Percentiles rank a stretch among this genome's conserved stretches.
Conservation (phyloP, 495 filamentous ascomycete genomes). For the Podospora bellae-mahoneyi region DNA sequence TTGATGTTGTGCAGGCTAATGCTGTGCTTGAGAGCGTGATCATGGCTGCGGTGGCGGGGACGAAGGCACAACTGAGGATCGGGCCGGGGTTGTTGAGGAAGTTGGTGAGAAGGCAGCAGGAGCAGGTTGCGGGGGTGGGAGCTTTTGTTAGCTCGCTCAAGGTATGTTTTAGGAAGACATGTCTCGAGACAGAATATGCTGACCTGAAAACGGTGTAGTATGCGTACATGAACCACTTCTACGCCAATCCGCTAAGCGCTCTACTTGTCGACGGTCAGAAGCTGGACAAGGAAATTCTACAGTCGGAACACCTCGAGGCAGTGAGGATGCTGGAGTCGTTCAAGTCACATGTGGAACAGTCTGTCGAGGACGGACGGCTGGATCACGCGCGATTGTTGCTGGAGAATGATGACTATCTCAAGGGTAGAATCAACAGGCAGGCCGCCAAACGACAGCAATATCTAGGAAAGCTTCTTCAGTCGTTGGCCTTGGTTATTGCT, state of each 20-base stretch:
- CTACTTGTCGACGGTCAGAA: slow-evolving; percentile 48
- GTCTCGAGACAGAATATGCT: neutral
- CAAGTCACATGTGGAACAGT: slow-evolving; percentile 46
- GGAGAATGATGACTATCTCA: slow-evolving; percentile 40
- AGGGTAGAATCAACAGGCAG: slow-evolving; percentile 25
- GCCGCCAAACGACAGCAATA: slow-evolving; percentile 23
- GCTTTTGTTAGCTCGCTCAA: slow-evolving; percentile 71
- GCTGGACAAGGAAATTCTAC: slow-evolving; percentile 36
- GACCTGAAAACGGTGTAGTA: slow-evolving; percentile 52
- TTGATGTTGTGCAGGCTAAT: slow-evolving; percentile 75
- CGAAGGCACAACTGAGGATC: slow-evolving; percentile 56
- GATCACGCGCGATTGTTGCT: slow-evolving; percentile 38
- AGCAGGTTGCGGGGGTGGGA: slow-evolving; percentile 84
- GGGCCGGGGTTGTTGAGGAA: slow-evolving; percentile 60
- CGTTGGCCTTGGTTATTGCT: slow-evolving; percentile 25
- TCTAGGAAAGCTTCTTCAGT: slow-evolving; percentile 28
- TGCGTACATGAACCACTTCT: slow-evolving; percentile 94
- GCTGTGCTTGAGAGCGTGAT: slow-evolving; percentile 78
- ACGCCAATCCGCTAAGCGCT: slow-evolving; percentile 80
- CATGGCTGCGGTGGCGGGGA: slow-evolving; percentile 58
- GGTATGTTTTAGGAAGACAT: neutral
- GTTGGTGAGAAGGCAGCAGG: slow-evolving; percentile 73
- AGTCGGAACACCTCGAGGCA: slow-evolving; percentile 65
- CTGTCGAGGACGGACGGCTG: slow-evolving; percentile 36
- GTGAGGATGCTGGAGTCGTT: slow-evolving; percentile 80